Evolutionary conservation across 208 protist species (phyloP).

Genomic region (Trypanosoma melophagium): DNA sequence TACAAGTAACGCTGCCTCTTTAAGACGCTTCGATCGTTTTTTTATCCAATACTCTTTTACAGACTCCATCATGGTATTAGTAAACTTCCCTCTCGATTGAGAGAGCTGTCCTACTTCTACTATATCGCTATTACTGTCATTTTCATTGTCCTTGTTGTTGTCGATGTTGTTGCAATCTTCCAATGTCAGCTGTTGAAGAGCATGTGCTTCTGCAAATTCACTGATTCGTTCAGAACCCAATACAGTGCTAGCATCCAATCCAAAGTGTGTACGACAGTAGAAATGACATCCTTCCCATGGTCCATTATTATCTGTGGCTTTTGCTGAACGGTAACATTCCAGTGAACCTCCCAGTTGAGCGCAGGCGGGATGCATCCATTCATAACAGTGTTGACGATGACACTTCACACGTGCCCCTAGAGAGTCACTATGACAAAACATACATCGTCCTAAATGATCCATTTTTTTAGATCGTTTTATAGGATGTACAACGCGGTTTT

Average conservation of each 20-base stretch:
- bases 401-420: constrained; percentile 43
- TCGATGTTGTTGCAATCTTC: not conserved
- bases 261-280: constrained; percentile 71
- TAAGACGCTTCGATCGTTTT: constrained; percentile 39
- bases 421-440: constrained; percentile 50
- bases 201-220: constrained; percentile 45
- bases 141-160: not conserved
- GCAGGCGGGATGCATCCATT: constrained; percentile 71
- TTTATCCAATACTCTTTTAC: constrained; percentile 69
- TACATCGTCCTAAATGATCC: constrained; percentile 42
- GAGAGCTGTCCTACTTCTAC: not conserved
- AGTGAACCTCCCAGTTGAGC: constrained; percentile 53
- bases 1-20: constrained; percentile 34
- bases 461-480: constrained; percentile 35
- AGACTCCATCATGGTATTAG: constrained; percentile 26
- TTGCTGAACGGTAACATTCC: constrained; percentile 36
- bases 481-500: constrained; percentile 13
- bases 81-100: not conserved
- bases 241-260: constrained; percentile 30
- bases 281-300: constrained; percentile 54
- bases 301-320: not conserved
- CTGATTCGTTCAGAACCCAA: constrained; percentile 34
- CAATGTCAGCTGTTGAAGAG: constrained; percentile 21
- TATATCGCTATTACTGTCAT: not conserved
- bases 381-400: constrained; percentile 61